Percentiles rank a stretch among this genome's conserved stretches.
Evolutionary conservation across 108 stramenopile genomes (phyloP).

Genomic region (Tribonema minus): DNA sequence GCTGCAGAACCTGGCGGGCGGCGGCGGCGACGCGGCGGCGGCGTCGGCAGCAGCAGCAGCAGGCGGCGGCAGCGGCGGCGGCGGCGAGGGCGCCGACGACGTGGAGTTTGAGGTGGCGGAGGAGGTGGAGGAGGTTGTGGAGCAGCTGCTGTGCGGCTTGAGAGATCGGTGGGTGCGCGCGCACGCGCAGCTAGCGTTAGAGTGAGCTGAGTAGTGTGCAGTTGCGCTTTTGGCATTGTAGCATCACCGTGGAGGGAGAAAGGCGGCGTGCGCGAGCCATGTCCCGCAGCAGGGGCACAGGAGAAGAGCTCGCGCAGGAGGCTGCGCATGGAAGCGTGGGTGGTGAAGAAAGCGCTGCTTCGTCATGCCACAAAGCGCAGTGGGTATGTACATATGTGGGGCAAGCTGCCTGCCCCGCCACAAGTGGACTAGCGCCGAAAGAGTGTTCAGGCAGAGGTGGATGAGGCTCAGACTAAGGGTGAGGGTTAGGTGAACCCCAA

Average conservation of each 20-base stretch:
- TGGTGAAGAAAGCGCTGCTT: background rate
- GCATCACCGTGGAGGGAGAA: too few relatives aligned
- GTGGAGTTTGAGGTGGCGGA: conserved; percentile 69
- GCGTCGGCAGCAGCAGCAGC: background rate
- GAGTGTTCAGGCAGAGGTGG: too few relatives aligned
- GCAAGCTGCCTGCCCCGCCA: too few relatives aligned
- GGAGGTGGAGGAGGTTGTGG: conserved; percentile 91
- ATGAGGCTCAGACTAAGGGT: too few relatives aligned
- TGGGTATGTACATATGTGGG: too few relatives aligned
- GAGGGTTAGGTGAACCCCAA: too few relatives aligned
- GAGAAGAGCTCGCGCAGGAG: too few relatives aligned
- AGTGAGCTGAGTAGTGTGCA: background rate
- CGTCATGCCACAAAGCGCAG: too few relatives aligned
- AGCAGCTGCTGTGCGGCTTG: conserved; percentile 54
- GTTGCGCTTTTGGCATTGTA: too few relatives aligned
- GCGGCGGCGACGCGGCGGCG: background rate
- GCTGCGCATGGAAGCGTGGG: background rate
- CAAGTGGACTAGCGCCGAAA: too few relatives aligned
- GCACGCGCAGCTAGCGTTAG: background rate
- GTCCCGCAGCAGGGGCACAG: too few relatives aligned
- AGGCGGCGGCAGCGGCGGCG: background rate
- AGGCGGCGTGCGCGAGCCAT: too few relatives aligned
- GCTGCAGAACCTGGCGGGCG: conserved; percentile 61
- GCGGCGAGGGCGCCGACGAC: conserved; percentile 28
- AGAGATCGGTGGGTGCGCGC: background rate